phyloP scores from a whole-genome alignment of 148 eudicot genomes.

The Rhododendron simsii region DNA sequence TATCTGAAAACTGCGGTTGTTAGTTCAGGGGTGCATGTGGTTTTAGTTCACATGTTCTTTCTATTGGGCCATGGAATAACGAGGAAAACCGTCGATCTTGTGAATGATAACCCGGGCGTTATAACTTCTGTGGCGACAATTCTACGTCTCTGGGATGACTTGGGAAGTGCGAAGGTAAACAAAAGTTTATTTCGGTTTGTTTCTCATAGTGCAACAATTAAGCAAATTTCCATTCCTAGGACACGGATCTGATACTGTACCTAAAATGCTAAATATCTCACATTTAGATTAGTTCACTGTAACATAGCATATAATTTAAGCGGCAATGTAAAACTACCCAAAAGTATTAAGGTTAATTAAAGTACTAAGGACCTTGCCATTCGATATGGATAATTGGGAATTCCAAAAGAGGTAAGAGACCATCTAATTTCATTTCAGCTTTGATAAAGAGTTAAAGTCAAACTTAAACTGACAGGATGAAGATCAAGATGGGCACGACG shows the following conservation, averaged over 20 bases:
- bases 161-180: slow-evolving; percentile 58
- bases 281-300: neutral
- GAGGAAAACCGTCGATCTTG: neutral
- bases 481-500: slow-evolving; percentile 34
- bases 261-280: neutral
- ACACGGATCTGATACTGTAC: neutral
- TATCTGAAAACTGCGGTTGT: slow-evolving; percentile 48
- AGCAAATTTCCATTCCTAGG: too few relatives aligned
- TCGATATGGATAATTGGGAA: too few relatives aligned
- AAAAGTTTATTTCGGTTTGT: neutral
- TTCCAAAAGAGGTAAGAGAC: neutral
- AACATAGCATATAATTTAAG: neutral
- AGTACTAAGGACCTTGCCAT: too few relatives aligned
- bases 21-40: slow-evolving; percentile 48
- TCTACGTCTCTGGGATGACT: slow-evolving; percentile 72
- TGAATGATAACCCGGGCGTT: slow-evolving; percentile 24
- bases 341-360: neutral
- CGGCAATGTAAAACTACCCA: neutral
- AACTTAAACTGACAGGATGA: slow-evolving; percentile 28
- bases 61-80: slow-evolving; percentile 48
- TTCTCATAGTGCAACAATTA: neutral
- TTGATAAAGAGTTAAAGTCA: neutral
- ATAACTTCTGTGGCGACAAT: slow-evolving; percentile 44
- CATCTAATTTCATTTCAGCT: neutral
- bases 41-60: slow-evolving; percentile 34